Evolutionary conservation across 2,329 filamentous ascomycete genomes (phyloP).

Genomic region (Fusarium nygamai): DNA sequence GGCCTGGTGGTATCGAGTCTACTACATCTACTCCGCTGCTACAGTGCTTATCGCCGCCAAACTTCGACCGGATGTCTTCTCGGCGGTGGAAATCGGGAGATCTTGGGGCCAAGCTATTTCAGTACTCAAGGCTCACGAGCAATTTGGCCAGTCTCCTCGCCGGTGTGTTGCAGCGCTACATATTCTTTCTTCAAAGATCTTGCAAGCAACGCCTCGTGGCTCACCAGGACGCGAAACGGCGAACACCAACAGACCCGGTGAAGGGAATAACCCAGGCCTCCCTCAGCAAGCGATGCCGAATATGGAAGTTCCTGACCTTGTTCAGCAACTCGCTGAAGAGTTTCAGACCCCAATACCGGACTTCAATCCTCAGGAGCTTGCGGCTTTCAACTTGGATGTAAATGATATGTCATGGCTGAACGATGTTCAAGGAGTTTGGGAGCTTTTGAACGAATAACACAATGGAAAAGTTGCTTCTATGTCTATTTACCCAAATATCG

Average conservation of each 20-base stretch:
- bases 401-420: conserved; percentile 49
- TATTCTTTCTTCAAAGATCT: conserved; percentile 48
- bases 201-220: conserved; percentile 32
- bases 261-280: background rate
- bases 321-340: conserved; percentile 34
- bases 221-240: background rate
- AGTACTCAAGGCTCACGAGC: conserved; percentile 47
- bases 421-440: conserved; percentile 46
- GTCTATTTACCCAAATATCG: background rate
- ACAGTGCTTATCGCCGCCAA: conserved; percentile 50
- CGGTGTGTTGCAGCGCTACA: conserved; percentile 48
- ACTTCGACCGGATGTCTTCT: conserved; percentile 47
- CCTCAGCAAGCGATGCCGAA: background rate
- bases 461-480: background rate
- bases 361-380: conserved; percentile 37
- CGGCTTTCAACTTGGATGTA: conserved; percentile 45
- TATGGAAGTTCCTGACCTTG: conserved; percentile 13
- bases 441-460: conserved; percentile 40
- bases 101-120: conserved; percentile 49
- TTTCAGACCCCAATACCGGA: conserved; percentile 38
- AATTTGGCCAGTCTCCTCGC: conserved; percentile 47
- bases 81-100: conserved; percentile 36
- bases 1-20: conserved; percentile 53
- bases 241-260: background rate
- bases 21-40: conserved; percentile 51